phyloP scores from a whole-genome alignment of 2,329 filamentous ascomycete species.

The Colletotrichum sp. region DNA sequence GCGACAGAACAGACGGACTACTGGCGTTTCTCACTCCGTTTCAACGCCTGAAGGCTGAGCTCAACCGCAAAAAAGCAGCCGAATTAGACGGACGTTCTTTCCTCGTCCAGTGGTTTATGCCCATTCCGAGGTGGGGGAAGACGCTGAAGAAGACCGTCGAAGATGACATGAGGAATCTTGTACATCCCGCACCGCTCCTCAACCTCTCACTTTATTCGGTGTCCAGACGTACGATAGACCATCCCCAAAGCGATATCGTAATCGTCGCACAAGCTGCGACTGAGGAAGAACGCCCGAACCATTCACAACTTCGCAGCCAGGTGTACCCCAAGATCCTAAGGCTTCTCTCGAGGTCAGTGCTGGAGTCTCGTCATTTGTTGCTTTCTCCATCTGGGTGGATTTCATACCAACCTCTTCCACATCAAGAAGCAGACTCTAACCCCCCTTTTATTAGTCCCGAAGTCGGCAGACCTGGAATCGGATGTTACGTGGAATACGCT shows the following conservation, averaged over 20 bases:
- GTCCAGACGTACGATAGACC: background rate
- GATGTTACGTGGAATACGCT: background rate
- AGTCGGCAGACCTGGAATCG: background rate
- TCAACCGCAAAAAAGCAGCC: background rate
- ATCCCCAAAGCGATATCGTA: background rate
- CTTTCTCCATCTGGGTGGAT: background rate
- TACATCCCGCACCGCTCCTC: background rate
- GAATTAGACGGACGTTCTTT: background rate
- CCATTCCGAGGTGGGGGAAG: background rate
- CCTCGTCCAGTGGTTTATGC: background rate
- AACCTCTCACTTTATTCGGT: background rate
- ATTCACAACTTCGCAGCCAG: background rate
- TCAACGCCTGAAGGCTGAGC: rapidly evolving
- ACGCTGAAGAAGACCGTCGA: background rate
- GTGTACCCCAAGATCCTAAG: background rate
- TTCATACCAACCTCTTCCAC: background rate
- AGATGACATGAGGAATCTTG: background rate
- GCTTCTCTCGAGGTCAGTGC: background rate
- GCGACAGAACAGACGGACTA: background rate
- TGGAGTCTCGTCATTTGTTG: background rate
- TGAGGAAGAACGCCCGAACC: background rate
- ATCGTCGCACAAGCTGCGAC: background rate
- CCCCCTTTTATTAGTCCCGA: background rate
- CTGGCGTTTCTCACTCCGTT: background rate
- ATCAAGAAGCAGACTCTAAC: background rate